Base-by-base conservation (phyloP, 257 asterid species). In the Eustoma russellianum region DNA sequence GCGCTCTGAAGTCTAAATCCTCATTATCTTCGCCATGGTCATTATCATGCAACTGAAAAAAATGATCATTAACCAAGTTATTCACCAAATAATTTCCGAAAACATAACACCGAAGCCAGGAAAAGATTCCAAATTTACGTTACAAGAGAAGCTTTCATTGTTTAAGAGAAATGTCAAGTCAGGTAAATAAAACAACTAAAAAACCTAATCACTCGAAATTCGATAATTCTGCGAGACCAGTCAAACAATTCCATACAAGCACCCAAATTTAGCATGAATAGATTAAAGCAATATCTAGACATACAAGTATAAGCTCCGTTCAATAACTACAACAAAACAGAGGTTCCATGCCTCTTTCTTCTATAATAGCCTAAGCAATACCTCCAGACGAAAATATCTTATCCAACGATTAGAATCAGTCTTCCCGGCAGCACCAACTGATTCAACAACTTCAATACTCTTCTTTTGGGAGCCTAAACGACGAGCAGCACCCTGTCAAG, bases 401-500 rank as follows among this genome's bases (percentile, higher is more conserved):
- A 72, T 70, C 10, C 67, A 69, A 71, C 86, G 70, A 66, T 81
- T 80, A 19, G 73, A 72, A 48, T 82, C 85, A 64, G 97, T 66
- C 78, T 85, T 92, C 55, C 83, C 86, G 5, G 90, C 83, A 65
- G 53, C 85, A 60, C 99, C 99, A 70, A 85, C 89, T 45, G 98
- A 91, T 67, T 91, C 98, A 65, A 91, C 94, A 50, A 84, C 83
- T 71, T 91, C 95, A 53, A 85, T 59, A 56, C 73, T 70, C 81
- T 83, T 80, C 28, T 80, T 83, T 59, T 92, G 99, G 19, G 94
- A 77, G 48, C 78, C 71, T 70, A 89, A 64, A 59, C 93, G 91
- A 44, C 96, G 87, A 72, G 97, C 99, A 68, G 99, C 99, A 61
- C 95, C 99, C 98, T 91, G 72, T 7, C 5, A 35, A 33, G n/a